Evolutionary conservation across 2,329 filamentous ascomycete species (phyloP), one percentile per base, ranked within the genome.

Genomic region (Colletotrichum agaves): DNA sequence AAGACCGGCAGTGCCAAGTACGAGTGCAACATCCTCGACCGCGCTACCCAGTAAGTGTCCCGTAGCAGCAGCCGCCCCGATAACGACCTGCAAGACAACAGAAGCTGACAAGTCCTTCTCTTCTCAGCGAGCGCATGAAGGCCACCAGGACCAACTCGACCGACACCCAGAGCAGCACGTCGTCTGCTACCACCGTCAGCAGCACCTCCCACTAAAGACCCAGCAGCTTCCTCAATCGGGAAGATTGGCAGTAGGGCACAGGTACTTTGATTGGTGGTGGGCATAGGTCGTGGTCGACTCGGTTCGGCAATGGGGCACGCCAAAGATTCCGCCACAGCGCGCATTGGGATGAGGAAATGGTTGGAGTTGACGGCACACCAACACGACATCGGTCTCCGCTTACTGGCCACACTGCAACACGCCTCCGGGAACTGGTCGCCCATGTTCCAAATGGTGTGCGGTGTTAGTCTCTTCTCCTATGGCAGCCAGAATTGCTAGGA

Each of bases 21-120:
- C 72, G 70, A 75, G 53, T 84, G 82, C 75, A 79, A 78, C 19
- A 73, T 84, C 5, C 78, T 83, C 69, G 82, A 85, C 74, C 81
- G 82, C 62, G 65, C 73, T 69, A 61, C 75, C 12, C 83, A 84
- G 83, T 85, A 80, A 69, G 82, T 77, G 23, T 17, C 15, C 47
- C 6, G 6, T 7, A 27, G 27, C 27, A 27, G 27, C 27, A 27
- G 27, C 27, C 5, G 27, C n/a, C n/a, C n/a, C 23, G 23, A 37
- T 23, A 31, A 57, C 39, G 4, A 6, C 53, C 37, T 19, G 49
- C 10, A 50, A 50, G 13, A 37, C 35, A 23, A 17, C n/a, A 33
- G 58, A n/a, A 63, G 35, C 49, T 74, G 17, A 70, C 73, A 70
- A 55, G 71, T 52, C 31, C 2, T 43, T 27, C 1, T 7, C 8